Base-by-base conservation (phyloP, 2,329 filamentous ascomycete genomes). In the Fusarium citri region DNA sequence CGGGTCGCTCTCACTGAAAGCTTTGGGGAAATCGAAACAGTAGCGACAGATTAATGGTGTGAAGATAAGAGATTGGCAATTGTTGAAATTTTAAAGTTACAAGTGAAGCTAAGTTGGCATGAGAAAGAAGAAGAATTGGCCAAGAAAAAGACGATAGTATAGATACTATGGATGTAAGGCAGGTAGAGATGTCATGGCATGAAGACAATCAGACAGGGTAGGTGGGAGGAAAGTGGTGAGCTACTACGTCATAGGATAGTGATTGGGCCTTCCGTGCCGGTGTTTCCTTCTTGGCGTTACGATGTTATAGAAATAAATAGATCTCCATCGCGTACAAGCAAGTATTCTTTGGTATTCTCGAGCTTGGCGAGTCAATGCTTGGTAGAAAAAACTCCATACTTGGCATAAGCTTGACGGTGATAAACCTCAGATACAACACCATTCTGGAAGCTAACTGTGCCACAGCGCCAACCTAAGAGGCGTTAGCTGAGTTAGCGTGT, bases 251-350 rank as follows among this genome's bases (percentile, higher is more conserved):
- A 75, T 75, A 42, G 48, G 48, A 16, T 43, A 55, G 28, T 30
- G 28, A 7, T 30, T 30, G 28, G 28, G 15, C 28, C 28, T 30
- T 30, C 28, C 28, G 15, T 30, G 72, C 72, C 72, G 72, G 40
- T 43, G 55, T 59, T 73, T 70, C 72, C 72, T 62, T 51, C 72
- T 74, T 74, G 72, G 72, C 71, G 47, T 42, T 67, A 48, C 48
- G 50, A 69, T 67, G 57, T 6, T 55, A 30, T 48, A 47, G 49
- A 45, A 56, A 57, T 45, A 67, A 68, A 68, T 40, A 59, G 59
- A 66, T 66, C 26, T 28, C 45, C 45, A 55, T 65, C 23, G 48
- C 51, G 28, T 46, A 49, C 40, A 58, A 66, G 55, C 30, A 69
- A 65, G 63, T 63, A 56, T 57, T 53, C 37, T 50, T 48, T 48